Conservation (phyloP, 2,329 filamentous ascomycete species). For the Dothiorella sarmentorum region DNA sequence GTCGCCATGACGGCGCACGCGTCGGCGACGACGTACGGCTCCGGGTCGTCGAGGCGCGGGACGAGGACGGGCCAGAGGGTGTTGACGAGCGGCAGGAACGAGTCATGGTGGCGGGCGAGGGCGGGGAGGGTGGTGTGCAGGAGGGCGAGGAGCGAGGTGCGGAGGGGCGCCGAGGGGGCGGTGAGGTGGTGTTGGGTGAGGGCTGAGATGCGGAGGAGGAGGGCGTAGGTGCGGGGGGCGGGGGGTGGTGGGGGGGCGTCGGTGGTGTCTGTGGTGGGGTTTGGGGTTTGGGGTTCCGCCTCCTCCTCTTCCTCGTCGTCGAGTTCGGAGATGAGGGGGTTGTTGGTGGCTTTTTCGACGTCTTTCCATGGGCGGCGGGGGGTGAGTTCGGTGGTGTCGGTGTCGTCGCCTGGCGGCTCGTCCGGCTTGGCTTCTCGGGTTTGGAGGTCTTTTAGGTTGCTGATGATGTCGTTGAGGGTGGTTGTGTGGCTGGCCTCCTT, state of each 20-base stretch:
- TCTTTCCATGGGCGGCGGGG: constrained; percentile 36
- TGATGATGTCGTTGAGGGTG: constrained; percentile 25
- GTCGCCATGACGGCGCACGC: constrained; percentile 66
- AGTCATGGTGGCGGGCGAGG: constrained; percentile 72
- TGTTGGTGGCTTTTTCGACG: constrained; percentile 27
- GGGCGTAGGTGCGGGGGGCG: constrained; percentile 70
- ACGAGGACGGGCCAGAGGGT: constrained; percentile 83
- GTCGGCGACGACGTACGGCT: constrained; percentile 66
- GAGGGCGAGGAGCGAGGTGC: constrained; percentile 73
- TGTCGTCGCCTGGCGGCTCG: constrained; percentile 26
- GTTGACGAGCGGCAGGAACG: constrained; percentile 85
- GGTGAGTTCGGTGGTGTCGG: constrained; percentile 22
- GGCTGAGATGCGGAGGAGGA: constrained; percentile 75
- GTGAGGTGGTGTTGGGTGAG: constrained; percentile 90
- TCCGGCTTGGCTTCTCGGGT: constrained; percentile 25
- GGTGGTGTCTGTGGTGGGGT: constrained; percentile 35
- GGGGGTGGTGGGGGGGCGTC: constrained; percentile 55
- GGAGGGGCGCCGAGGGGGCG: constrained; percentile 73
- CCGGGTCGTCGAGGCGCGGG: constrained; percentile 62
- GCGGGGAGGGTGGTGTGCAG: constrained; percentile 69
- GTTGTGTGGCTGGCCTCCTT: constrained; percentile 7
- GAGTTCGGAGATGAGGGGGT: constrained; percentile 31
- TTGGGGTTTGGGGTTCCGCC: too few species aligned
- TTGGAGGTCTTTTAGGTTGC: constrained; percentile 36
- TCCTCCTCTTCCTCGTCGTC: constrained; percentile 18